Base-by-base conservation (phyloP, 2,329 filamentous ascomycete genomes). In the Zarea fungicola region DNA sequence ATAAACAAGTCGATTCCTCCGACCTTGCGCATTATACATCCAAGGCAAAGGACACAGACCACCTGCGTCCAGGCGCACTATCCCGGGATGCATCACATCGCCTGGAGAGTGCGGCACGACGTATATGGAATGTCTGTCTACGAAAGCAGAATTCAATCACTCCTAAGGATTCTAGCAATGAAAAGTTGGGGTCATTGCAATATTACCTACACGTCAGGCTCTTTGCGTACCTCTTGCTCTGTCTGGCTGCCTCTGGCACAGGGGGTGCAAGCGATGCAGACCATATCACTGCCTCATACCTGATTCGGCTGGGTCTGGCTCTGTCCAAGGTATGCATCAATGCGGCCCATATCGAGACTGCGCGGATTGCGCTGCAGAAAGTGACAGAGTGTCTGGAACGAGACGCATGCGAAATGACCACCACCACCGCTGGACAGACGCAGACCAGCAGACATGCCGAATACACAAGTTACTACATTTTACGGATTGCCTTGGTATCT, bases 261-360 rank as follows among this genome's bases (percentile, higher is more conserved):
- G n/a, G n/a, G n/a, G n/a, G n/a, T n/a, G n/a, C n/a, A n/a, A n/a
- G n/a, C 2, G 18, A 42, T 25, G 46, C 39, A 42, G 42, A 42
- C 46, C 16, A 13, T 9, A 18, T 23, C 7, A 16, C 39, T 2
- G 9, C 40, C 9, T 14, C 81, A 25, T 78, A 85, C 48, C 63
- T 89, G 18, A 70, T 89, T 60, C 83, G 78, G 58, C 67, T 88
- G 55, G 83, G 83, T 10, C 68, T 95, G 49, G 87, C 84, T 56
- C 69, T 93, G 36, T 75, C 80, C 76, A 71, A 61, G 68, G 56
- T 59, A 32, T 63, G 60, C 51, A 58, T 63, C 75, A 78, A 79
- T n/a, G 66, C 70, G 4, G 62, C 67, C 4, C 75, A 87, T 21
- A 53, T 81, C 1, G 75, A 78, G 9, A 67, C 81, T n/a, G 80